Evolutionary conservation across 1,284 basidiomycete species (phyloP).

Genomic region (Ustilago vetiveriae): DNA sequence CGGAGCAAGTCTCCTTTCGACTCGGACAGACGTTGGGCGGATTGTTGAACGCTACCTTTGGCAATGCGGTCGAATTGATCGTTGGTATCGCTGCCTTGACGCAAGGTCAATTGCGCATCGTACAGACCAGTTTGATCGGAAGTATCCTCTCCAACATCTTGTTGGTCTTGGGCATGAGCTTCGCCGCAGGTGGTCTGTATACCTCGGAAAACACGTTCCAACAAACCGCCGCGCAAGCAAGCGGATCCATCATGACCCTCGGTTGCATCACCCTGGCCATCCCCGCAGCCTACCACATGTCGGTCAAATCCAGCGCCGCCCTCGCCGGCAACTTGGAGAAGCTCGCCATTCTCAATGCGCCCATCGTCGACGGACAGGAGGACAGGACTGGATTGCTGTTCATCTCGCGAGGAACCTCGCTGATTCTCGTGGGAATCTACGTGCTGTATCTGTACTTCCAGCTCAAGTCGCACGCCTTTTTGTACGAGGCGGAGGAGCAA

Average conservation of each 20-base stretch:
- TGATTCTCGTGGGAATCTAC: slow-evolving; percentile 81
- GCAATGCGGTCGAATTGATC: slow-evolving; percentile 66
- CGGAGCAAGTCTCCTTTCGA: slow-evolving; percentile 61
- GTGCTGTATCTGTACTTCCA: slow-evolving; percentile 73
- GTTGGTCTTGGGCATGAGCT: slow-evolving; percentile 63
- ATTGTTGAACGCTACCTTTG: slow-evolving; percentile 66
- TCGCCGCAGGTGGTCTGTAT: slow-evolving; percentile 65
- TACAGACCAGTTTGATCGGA: slow-evolving; percentile 64
- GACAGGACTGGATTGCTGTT: slow-evolving; percentile 57
- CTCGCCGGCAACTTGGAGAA: slow-evolving; percentile 57
- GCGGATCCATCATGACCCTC: slow-evolving; percentile 78
- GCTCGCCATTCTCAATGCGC: slow-evolving; percentile 25
- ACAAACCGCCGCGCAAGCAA: slow-evolving; percentile 65
- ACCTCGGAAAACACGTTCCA: slow-evolving; percentile 61
- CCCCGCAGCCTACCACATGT: slow-evolving; percentile 81
- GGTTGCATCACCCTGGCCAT: slow-evolving; percentile 89
- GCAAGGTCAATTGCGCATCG: slow-evolving; percentile 72
- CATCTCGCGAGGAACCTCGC: slow-evolving; percentile 62
- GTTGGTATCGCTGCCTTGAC: slow-evolving; percentile 77
- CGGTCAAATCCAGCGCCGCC: slow-evolving; percentile 53
- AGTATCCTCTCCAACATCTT: slow-evolving; percentile 64
- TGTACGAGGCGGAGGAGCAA: slow-evolving; percentile 57
- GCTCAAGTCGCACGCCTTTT: slow-evolving; percentile 62
- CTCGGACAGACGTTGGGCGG: slow-evolving; percentile 65
- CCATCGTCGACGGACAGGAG: slow-evolving; percentile 22